Evolutionary conservation across 139 green algal species (phyloP), one percentile per base, ranked within the genome.

Genomic region (Marvania coccoides): DNA sequence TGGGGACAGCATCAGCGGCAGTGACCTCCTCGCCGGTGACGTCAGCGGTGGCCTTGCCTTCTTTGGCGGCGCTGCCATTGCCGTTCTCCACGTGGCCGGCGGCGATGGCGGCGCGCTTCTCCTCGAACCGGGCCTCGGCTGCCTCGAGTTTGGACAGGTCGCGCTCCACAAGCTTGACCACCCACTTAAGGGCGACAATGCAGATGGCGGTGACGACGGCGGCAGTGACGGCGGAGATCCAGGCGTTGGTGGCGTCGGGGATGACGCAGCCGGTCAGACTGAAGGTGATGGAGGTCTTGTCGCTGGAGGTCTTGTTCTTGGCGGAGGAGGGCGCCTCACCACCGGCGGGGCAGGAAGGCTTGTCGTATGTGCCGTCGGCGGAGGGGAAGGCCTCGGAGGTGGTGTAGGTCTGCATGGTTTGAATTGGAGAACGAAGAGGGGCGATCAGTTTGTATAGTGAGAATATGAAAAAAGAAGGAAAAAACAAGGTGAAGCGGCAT

Each of bases 191-290:
- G 19, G 58, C n/a, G 38, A 70, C 33, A 6, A 73, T 24, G 6
- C 28, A 31, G 24, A 70, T 47, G 30, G 61, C 37, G 1, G 31
- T 45, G n/a, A 10, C 33, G 19, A 57, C 63, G 1, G 31, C 45
- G 1, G 59, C 74, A 33, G 48, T 39, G 5, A 69, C 61, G 24
- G 61, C 58, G 31, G 65, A 70, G 39, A 82, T 67, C 71, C 71
- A 81, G 26, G 58, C 57, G 19, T 7, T 5, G 7, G 34, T 23
- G 47, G 12, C 2, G 30, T 60, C 31, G 14, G 31, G 37, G 12
- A 45, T 56, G 29, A 57, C 13, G 28, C 12, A 9, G 9, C 48
- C 9, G 12, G 9, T 12, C 9, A 59, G 45, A 6, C 35, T 35
- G n/a, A 4, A 46, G 6, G 2, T 47, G 26, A 64, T 72, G n/a